Base-by-base conservation (phyloP, 345 rosid genomes). In the Psidium friedrichsthalianum region DNA sequence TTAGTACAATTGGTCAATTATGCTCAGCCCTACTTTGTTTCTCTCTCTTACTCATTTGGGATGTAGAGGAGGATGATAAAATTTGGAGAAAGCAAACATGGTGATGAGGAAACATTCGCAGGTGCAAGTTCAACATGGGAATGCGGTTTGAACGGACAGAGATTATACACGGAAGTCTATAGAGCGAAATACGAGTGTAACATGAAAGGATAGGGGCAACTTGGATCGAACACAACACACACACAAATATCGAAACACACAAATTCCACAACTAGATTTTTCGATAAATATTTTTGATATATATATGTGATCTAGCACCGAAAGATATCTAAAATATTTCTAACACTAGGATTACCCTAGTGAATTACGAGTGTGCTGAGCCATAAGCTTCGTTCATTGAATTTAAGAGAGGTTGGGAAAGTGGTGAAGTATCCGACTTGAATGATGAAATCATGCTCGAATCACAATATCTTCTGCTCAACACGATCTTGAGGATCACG, bases 51-150 rank as follows among this genome's bases (percentile, higher is more conserved):
- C 47, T 40, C 44, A 32, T 69, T 32, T 69, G 44, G 24, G 47
- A 32, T 10, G 36, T 16, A 8, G 24, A 69, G 22, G 44, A 6
- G 24, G 24, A 16, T 32, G 78, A 24, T 5, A 8, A 11, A 69
- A 32, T 69, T 0, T 32, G 12, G 47, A 64, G 22, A 8, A 64
- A 64, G 2, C 27, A 32, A 64, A 32, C 21, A 10, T 4, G 44
- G 44, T 18, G 24, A 20, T 15, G 24, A 20, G 24, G 78, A 69
- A 32, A 32, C 12, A 7, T 69, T 21, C 6, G 6, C 1, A 0
- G 24, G 5, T 24, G 32, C 0, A 3, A 32, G 47, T 32, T 69
- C 2, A 8, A 5, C 1, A 11, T 0, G 0, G 32, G 47, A 69
- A 32, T 32, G 47, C 3, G 6, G 32, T 69, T 32, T 3, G 2